Conservation (phyloP, 495 filamentous ascomycete species). For the Daldinia childiae region DNA sequence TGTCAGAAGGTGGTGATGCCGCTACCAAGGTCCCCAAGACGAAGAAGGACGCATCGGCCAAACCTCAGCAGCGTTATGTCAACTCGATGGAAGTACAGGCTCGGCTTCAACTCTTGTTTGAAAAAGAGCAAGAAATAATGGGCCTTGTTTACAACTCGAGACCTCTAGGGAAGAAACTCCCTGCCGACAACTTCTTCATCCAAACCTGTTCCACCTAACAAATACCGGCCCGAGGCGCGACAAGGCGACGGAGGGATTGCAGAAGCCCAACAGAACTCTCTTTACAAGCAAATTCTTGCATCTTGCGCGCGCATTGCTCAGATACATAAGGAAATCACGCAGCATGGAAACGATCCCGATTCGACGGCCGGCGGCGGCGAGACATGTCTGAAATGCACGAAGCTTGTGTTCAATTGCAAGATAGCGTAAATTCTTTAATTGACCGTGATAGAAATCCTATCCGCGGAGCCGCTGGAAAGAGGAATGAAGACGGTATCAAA, state of each 20-base stretch:
- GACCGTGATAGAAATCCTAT: conserved; percentile 86
- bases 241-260: conserved; percentile 80
- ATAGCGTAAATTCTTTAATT: conserved; percentile 87
- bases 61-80: conserved; percentile 69
- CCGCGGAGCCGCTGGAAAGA: conserved; percentile 73
- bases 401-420: conserved; percentile 83
- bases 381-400: conserved; percentile 58
- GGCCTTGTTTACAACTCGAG: conserved; percentile 82
- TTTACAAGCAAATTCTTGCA: conserved; percentile 82
- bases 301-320: conserved; percentile 74
- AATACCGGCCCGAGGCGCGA: conserved; percentile 86
- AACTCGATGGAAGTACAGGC: conserved; percentile 79
- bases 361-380: conserved; percentile 33
- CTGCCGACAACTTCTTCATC: conserved; percentile 93
- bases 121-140: conserved; percentile 84
- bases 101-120: conserved; percentile 79
- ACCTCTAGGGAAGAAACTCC: conserved; percentile 64
- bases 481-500: conserved; percentile 88
- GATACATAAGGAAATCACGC: conserved; percentile 75
- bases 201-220: conserved; percentile 86
- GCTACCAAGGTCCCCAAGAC: conserved; percentile 43
- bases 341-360: conserved; percentile 28
- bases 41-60: conserved; percentile 46
- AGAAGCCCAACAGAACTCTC: conserved; percentile 84
- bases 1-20: conserved; percentile 47